Percentiles rank a stretch among this genome's conserved stretches.
phyloP scores from a whole-genome alignment of 2,329 filamentous ascomycete species.

The Neonectria faginata region DNA sequence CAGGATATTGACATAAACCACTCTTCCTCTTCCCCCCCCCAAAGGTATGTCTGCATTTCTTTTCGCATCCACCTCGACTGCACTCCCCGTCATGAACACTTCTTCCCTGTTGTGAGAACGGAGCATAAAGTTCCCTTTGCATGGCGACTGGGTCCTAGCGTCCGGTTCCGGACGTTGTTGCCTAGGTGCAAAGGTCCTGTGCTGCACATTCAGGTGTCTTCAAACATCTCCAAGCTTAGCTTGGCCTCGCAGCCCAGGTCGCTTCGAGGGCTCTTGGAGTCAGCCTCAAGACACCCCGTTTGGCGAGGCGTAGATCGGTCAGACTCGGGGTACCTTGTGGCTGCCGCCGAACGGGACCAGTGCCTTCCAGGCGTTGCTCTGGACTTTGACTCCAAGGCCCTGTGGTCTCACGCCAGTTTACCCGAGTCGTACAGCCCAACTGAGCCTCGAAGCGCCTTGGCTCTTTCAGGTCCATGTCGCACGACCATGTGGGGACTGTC shows the following conservation, averaged over 20 bases:
- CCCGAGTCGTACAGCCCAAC: slow-evolving; percentile 11
- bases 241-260: slow-evolving; percentile 22
- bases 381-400: slow-evolving; percentile 16
- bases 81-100: slow-evolving; percentile 12
- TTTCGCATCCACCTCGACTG: slow-evolving; percentile 35
- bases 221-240: slow-evolving; percentile 27
- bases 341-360: background rate
- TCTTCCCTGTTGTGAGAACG: slow-evolving; percentile 31
- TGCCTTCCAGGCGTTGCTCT: slow-evolving; percentile 29
- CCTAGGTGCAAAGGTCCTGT: slow-evolving; percentile 12
- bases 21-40: too few species aligned
- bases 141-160: background rate
- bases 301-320: slow-evolving; percentile 4
- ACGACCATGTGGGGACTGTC: slow-evolving; percentile 20
- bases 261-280: slow-evolving; percentile 19
- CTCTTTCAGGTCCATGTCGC: slow-evolving; percentile 2
- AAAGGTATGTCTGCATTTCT: slow-evolving; percentile 35
- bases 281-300: slow-evolving; percentile 11
- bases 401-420: slow-evolving; percentile 26
- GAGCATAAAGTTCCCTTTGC: slow-evolving; percentile 16
- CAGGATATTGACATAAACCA: background rate
- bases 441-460: slow-evolving; percentile 19
- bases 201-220: slow-evolving; percentile 9
- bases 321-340: background rate
- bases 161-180: background rate